Conservation (phyloP, 495 filamentous ascomycete species). For the Penicillium simplicissimum region DNA sequence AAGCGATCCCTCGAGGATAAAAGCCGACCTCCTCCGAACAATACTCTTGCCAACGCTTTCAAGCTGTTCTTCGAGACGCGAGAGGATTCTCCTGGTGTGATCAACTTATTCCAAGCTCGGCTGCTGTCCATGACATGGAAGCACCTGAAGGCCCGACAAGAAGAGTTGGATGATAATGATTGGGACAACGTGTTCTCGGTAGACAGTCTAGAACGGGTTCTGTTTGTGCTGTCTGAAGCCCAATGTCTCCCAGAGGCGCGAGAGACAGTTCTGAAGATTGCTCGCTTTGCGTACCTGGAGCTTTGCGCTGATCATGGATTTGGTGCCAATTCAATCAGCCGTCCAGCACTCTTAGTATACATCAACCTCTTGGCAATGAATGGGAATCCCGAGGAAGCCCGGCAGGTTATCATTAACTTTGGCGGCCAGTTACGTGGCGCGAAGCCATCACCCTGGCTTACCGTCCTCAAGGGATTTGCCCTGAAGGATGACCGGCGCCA, state of each 20-base stretch:
- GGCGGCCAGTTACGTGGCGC: slow-evolving; percentile 34
- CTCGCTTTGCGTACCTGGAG: slow-evolving; percentile 57
- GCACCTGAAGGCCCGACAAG: slow-evolving; percentile 50
- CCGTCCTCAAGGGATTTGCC: slow-evolving; percentile 66
- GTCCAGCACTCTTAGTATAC: slow-evolving; percentile 49
- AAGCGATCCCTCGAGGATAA: slow-evolving; percentile 36
- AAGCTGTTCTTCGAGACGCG: slow-evolving; percentile 62
- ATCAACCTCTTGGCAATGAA: slow-evolving; percentile 58
- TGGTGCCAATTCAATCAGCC: slow-evolving; percentile 36
- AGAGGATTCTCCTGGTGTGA: slow-evolving; percentile 39
- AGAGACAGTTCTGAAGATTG: slow-evolving; percentile 48
- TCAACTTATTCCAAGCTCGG: slow-evolving; percentile 67
- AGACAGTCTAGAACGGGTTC: slow-evolving; percentile 51
- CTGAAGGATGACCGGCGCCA: slow-evolving; percentile 56
- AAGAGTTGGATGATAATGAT: slow-evolving; percentile 37
- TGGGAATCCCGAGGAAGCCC: slow-evolving; percentile 60
- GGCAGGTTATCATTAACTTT: slow-evolving; percentile 48
- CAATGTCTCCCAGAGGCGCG: slow-evolving; percentile 39
- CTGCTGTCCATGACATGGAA: slow-evolving; percentile 57
- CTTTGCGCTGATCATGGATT: slow-evolving; percentile 45
- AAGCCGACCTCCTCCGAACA: slow-evolving; percentile 55
- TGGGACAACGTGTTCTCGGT: slow-evolving; percentile 46
- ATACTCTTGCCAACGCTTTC: slow-evolving; percentile 64
- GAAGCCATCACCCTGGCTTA: slow-evolving; percentile 54
- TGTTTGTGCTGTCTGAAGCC: slow-evolving; percentile 41